These are phyloP conservation scores for Coemansia sp. DNA, from an alignment of 192 early-diverging fungal genomes.

Conservation along the genomic window DNA sequence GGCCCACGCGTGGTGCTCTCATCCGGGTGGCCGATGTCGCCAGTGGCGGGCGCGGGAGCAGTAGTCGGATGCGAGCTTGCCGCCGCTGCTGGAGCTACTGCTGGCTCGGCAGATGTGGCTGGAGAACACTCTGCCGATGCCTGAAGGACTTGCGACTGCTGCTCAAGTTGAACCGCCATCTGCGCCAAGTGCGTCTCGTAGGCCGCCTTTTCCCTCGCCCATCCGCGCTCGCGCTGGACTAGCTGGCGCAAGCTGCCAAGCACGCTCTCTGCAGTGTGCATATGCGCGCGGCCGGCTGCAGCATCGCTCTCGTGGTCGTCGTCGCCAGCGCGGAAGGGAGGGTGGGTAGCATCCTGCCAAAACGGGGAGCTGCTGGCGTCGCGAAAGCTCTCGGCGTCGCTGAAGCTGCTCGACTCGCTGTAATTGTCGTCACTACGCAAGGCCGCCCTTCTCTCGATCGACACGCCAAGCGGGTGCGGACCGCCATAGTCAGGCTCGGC, in stretches of 20 bases:
- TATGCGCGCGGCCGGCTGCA: background rate
- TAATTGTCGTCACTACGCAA: background rate
- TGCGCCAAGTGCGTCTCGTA: slow-evolving; percentile 42
- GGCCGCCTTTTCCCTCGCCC: slow-evolving; percentile 19
- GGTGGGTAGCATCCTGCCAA: slow-evolving; percentile 20
- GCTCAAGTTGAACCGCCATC: slow-evolving; percentile 43
- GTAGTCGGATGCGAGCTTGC: background rate
- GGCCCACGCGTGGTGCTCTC: background rate
- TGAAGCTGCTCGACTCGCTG: slow-evolving; percentile 36
- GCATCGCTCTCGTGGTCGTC: background rate
- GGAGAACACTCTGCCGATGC: background rate
- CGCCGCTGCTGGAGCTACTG: background rate
- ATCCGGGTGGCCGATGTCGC: background rate
- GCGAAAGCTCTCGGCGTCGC: slow-evolving; percentile 41
- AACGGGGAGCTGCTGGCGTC: slow-evolving; percentile 49
- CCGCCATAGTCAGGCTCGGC: background rate
- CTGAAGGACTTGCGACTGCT: slow-evolving; percentile 21
- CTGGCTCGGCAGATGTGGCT: background rate
- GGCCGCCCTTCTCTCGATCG: background rate
- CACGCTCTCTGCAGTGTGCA: slow-evolving; percentile 23
- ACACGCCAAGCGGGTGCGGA: background rate
- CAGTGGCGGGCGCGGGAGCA: background rate
- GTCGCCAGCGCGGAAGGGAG: background rate
- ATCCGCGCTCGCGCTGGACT: slow-evolving; percentile 39
- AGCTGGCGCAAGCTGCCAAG: slow-evolving; percentile 32